Evolutionary conservation across 208 protist genomes (phyloP), one percentile per base, ranked within the genome.

Genomic region (Wallacemonas rigidus): DNA sequence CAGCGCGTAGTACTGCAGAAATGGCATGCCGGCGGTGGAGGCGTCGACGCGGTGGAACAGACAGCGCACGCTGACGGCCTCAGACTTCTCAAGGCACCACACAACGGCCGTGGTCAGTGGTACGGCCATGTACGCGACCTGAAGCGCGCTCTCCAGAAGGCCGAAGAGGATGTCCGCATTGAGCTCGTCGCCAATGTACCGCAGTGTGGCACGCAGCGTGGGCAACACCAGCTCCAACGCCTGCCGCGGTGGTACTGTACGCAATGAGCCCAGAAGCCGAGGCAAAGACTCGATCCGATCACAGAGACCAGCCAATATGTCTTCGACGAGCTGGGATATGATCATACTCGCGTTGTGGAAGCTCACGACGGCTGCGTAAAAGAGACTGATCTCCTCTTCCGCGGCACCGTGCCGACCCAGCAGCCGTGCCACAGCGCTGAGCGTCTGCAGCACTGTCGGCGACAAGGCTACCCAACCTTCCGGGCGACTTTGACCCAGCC

Each of bases 281-380:
- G 58, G 43, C 2, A 81, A n/a, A 53, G 17, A 14, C 47, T 54
- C 56, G n/a, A 96, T 77, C 55, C 89, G 89, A 47, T 93, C 86
- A 71, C 83, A 86, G 38, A 96, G 45, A 39, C 91, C 91, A 40
- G 80, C 86, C 38, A 96, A 48, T 3, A 94, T 57, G 56, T 75
- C 77, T 68, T 96, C 88, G 38, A 96, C 67, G 54, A 86, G 75
- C 71, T 90, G 79, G 69, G 82, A 83, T 3, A 89, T 67, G 43
- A 90, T 80, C 74, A 94, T 81, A 9, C 86, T 86, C 15, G 80
- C 81, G 77, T 94, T 94, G 67, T 85, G 87, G 74, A 96, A 94
- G 55, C 45, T 69, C 9, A 92, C 85, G 12, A 94, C 64, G 6
- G 89, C 85, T 1, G 14, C 35, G 73, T 94, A 94, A 26, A 94